phyloP scores from a whole-genome alignment of 306 rosid genomes.

The Cucumis hystrix region DNA sequence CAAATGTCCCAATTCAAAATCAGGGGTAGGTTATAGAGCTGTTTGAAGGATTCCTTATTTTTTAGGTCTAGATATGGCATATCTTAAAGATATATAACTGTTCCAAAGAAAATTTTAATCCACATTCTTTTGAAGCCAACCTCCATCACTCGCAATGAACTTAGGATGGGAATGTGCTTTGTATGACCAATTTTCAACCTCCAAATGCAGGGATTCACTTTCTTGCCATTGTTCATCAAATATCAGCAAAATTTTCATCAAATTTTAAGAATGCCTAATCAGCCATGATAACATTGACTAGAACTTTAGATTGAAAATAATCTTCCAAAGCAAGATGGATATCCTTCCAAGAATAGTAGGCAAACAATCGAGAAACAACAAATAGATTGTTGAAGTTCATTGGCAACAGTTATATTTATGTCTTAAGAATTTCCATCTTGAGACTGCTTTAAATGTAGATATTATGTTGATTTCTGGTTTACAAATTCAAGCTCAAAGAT shows the following conservation, averaged over 20 bases:
- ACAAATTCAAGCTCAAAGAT: not conserved
- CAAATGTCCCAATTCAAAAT: not conserved
- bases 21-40: not conserved
- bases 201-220: not conserved
- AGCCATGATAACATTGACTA: not conserved
- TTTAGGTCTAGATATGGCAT: not conserved
- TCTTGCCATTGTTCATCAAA: not conserved
- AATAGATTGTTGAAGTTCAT: not conserved
- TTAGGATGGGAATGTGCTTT: not conserved
- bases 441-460: not conserved
- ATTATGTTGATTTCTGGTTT: not conserved
- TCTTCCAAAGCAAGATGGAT: not conserved
- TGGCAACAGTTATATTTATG: not conserved
- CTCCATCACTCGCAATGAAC: not conserved
- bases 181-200: not conserved
- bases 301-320: not conserved
- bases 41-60: not conserved
- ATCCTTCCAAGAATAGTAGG: not conserved
- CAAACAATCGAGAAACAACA: not conserved
- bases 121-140: not conserved
- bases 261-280: not conserved
- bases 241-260: not conserved
- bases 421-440: not conserved
- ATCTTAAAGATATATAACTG: not conserved
- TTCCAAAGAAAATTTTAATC: not conserved